Conservation (phyloP, 495 filamentous ascomycete genomes). For the Pyrenula massariospora region DNA sequence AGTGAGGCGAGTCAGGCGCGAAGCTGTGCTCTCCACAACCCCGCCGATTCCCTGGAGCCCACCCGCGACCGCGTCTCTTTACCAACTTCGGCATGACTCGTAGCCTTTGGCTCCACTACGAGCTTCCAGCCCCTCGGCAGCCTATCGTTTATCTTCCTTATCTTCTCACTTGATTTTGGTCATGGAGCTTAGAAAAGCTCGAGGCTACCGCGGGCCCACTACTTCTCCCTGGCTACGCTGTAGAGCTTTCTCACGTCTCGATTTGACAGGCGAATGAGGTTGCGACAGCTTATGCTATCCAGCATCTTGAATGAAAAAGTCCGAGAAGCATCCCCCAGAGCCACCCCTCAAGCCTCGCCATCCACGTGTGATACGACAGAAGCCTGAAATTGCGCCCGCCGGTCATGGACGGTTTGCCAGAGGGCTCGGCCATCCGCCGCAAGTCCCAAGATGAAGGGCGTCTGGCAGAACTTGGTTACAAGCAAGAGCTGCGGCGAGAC, state of each 20-base stretch:
- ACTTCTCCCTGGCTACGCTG: too few relatives aligned
- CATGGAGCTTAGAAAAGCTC: neutral
- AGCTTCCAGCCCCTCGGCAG: neutral
- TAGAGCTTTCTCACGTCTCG: too few relatives aligned
- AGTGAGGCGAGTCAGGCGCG: neutral
- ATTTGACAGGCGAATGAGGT: too few relatives aligned
- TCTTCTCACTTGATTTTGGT: neutral
- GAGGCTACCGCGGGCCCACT: neutral
- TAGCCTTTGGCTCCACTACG: neutral
- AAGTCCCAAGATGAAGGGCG: conserved; percentile 32
- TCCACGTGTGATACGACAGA: too few relatives aligned
- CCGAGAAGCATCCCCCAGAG: too few relatives aligned
- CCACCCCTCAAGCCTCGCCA: too few relatives aligned
- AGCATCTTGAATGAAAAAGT: too few relatives aligned
- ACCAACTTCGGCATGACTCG: neutral
- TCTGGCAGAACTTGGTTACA: conserved; percentile 49
- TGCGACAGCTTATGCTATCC: too few relatives aligned
- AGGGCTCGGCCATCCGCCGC: neutral
- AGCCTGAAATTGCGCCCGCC: too few relatives aligned
- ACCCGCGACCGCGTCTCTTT: neutral
- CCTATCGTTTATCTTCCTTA: neutral
- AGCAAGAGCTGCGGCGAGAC: conserved; percentile 48
- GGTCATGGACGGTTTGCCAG: neutral
- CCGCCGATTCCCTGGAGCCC: neutral
- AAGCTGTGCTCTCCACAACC: neutral